Evolutionary conservation across 768 basidiomycete genomes (phyloP).

Genomic region (Mycena latifolia): DNA sequence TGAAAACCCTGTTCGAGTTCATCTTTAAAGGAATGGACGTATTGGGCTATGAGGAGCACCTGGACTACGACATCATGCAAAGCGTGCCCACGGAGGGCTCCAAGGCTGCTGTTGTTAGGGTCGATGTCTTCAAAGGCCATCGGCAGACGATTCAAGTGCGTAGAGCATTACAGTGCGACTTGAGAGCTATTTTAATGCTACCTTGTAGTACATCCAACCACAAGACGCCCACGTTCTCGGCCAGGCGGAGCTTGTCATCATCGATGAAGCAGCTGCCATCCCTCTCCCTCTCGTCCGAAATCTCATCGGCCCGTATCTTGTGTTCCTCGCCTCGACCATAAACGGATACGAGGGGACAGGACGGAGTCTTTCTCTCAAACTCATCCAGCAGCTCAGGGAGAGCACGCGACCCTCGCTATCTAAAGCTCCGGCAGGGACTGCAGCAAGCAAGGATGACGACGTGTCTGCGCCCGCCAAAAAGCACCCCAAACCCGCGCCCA

Average conservation of each 20-base stretch:
- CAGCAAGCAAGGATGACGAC: constrained; percentile 53
- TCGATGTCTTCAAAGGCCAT: constrained; percentile 93
- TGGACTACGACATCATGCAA: constrained; percentile 97
- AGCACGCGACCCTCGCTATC: constrained; percentile 84
- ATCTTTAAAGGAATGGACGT: constrained; percentile 97
- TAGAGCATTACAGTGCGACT: constrained; percentile 16
- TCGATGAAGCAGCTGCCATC: constrained; percentile 98
- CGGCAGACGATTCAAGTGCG: constrained; percentile 95
- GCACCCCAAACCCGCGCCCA: constrained; percentile 65
- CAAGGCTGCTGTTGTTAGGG: constrained; percentile 94
- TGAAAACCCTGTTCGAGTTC: constrained; percentile 98
- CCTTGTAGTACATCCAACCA: constrained; percentile 93
- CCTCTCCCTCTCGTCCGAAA: constrained; percentile 96
- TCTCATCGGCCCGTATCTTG: constrained; percentile 95
- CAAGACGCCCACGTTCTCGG: constrained; percentile 98
- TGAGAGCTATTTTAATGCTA: neutral
- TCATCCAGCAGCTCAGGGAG: constrained; percentile 96
- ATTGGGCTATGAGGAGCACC: constrained; percentile 95
- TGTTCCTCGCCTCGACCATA: constrained; percentile 99
- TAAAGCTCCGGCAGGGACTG: constrained; percentile 60
- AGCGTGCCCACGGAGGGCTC: constrained; percentile 92
- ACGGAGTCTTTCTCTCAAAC: constrained; percentile 97
- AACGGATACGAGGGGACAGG: constrained; percentile 99
- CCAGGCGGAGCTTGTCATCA: constrained; percentile 96
- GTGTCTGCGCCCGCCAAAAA: constrained; percentile 67